Conservation (phyloP, 129 eudicot species). For the Cynara cardunculus region DNA sequence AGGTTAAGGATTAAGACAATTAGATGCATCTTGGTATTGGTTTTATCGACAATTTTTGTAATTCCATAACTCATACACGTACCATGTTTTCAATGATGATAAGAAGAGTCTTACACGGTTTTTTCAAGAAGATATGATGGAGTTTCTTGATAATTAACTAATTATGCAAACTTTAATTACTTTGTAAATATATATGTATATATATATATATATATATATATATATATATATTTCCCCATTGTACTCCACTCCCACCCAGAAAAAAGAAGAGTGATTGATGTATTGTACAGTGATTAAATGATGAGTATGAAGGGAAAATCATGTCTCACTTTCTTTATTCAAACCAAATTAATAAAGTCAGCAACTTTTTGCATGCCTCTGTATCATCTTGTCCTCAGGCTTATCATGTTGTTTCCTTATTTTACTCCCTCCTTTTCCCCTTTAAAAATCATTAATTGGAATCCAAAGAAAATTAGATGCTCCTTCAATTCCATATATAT, state of each 20-base stretch:
- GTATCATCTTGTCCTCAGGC: conserved; percentile 22
- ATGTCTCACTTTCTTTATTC: conserved; percentile 12
- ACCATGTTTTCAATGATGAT: background rate
- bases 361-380: conserved; percentile 28
- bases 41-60: background rate
- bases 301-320: conserved; percentile 5
- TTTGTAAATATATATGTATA: too few species aligned
- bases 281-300: too few species aligned
- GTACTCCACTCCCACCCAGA: too few species aligned
- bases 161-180: too few species aligned
- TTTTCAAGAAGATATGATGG: too few species aligned
- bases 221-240: too few species aligned
- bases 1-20: conserved; percentile 13
- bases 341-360: conserved; percentile 15
- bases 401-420: conserved; percentile 27
- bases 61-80: background rate
- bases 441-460: conserved; percentile 1
- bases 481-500: background rate
- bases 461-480: conserved; percentile 17
- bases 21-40: background rate
- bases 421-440: conserved; percentile 10
- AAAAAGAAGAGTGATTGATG: too few species aligned
- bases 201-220: too few species aligned
- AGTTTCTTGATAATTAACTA: too few species aligned
- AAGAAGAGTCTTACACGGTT: too few species aligned